These are phyloP conservation scores for Aspergillus fischeri DNA, from an alignment of 2,329 filamentous ascomycete species.

Conservation along the genomic window DNA sequence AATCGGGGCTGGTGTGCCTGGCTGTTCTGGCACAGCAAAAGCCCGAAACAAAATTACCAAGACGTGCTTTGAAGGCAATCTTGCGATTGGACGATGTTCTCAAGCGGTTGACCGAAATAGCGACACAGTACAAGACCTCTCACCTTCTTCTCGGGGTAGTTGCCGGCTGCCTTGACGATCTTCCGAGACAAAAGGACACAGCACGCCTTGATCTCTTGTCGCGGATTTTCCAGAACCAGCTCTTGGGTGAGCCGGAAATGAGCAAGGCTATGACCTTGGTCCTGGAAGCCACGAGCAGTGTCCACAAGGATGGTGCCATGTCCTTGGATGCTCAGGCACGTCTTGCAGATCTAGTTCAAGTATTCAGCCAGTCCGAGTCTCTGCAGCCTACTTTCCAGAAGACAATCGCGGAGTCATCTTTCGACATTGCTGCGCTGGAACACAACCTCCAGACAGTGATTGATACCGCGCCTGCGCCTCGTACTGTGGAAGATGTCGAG, in stretches of 20 bases:
- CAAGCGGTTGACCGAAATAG: constrained; percentile 31
- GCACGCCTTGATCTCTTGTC: constrained; percentile 46
- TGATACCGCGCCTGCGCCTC: constrained; percentile 53
- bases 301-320: constrained; percentile 46
- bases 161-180: constrained; percentile 28
- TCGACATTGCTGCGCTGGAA: constrained; percentile 72
- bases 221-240: constrained; percentile 29
- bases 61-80: constrained; percentile 59
- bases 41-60: constrained; percentile 64
- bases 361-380: constrained; percentile 58
- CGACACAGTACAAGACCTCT: constrained; percentile 29
- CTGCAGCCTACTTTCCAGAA: constrained; percentile 61
- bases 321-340: constrained; percentile 54
- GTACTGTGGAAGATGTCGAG: constrained; percentile 46
- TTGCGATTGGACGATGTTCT: constrained; percentile 31
- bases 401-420: constrained; percentile 62
- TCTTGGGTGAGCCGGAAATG: constrained; percentile 29
- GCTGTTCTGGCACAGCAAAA: constrained; percentile 78
- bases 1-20: constrained; percentile 72
- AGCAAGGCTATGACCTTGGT: constrained; percentile 30
- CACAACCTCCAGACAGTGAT: constrained; percentile 69
- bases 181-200: constrained; percentile 31
- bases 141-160: constrained; percentile 36
- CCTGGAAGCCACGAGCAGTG: constrained; percentile 28
- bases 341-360: constrained; percentile 63